phyloP scores from a whole-genome alignment of 495 filamentous ascomycete genomes.

The Entonaema liquescens region DNA sequence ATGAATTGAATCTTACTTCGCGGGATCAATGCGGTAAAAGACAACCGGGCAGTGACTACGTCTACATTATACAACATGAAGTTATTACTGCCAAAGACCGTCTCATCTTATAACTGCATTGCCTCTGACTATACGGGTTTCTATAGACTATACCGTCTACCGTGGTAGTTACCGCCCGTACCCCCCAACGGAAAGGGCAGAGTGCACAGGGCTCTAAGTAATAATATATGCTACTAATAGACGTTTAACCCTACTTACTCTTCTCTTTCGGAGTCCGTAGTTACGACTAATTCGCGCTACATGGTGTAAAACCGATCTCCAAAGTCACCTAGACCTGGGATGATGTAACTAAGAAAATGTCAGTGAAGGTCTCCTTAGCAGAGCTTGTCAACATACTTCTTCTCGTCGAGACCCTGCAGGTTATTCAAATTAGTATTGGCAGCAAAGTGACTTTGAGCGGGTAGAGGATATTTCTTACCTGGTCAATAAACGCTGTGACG shows the following conservation, averaged over 20 bases:
- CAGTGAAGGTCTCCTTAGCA: slow-evolving; percentile 26
- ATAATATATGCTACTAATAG: slow-evolving; percentile 1
- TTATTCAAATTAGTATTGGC: slow-evolving; percentile 38
- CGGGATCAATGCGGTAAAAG: background rate
- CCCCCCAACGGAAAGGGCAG: background rate
- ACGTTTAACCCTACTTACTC: slow-evolving; percentile 13
- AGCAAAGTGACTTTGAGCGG: background rate
- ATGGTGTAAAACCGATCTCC: slow-evolving; percentile 97
- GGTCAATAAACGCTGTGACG: slow-evolving; percentile 96
- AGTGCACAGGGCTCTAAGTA: slow-evolving; percentile 1
- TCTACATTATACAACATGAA: background rate
- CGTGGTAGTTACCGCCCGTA: background rate
- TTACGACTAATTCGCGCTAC: slow-evolving; percentile 55
- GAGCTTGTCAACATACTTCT: slow-evolving; percentile 73
- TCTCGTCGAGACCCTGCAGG: slow-evolving; percentile 80
- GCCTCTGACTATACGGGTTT: background rate
- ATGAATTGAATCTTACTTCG: background rate
- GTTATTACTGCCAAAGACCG: background rate
- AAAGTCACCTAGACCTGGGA: slow-evolving; percentile 95
- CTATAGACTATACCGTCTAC: background rate
- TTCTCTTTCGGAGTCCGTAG: slow-evolving; percentile 26
- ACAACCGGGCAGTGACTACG: background rate
- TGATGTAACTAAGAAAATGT: slow-evolving; percentile 78
- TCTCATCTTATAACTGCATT: background rate
- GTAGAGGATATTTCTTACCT: slow-evolving; percentile 48